phyloP scores from a whole-genome alignment of 257 asterid genomes.

The Verbena officinalis region DNA sequence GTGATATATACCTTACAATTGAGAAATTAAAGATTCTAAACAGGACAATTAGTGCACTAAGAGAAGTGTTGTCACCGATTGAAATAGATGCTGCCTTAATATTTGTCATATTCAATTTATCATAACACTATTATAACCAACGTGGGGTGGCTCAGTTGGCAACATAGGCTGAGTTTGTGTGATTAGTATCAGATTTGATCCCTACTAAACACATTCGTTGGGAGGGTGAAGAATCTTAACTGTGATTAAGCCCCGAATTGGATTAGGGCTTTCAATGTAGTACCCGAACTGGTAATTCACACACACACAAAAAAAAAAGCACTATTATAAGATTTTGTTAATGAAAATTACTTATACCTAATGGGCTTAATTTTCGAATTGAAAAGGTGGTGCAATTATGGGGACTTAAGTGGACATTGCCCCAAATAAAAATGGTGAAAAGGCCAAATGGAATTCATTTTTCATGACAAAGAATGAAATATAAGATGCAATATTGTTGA shows the following conservation, averaged over 20 bases:
- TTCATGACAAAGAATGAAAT: slow-evolving; percentile 15
- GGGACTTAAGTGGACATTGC: neutral
- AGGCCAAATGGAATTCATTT: slow-evolving; percentile 17
- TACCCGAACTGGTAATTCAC: too few species aligned
- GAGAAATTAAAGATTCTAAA: neutral
- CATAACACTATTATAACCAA: too few species aligned
- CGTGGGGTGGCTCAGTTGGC: too few species aligned
- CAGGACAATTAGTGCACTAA: neutral
- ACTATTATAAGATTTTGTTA: too few species aligned
- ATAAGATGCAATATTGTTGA: neutral
- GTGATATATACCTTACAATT: neutral
- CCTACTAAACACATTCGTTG: too few species aligned
- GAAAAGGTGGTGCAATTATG: neutral
- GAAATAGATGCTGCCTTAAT: neutral
- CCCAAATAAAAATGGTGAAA: slow-evolving; percentile 6
- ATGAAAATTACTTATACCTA: slow-evolving; percentile 26
- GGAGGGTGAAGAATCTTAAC: too few species aligned
- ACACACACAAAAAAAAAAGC: too few species aligned
- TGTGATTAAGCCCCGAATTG: too few species aligned
- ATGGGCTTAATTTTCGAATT: neutral
- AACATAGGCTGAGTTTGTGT: too few species aligned
- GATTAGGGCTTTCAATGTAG: neutral
- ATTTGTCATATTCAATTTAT: neutral
- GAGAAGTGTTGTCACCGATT: neutral
- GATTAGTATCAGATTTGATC: too few species aligned